A percentile compares a stretch with the other conserved stretches of the same genome.
Evolutionary conservation across 805 yeast genomes (phyloP).

Genomic region (Zygoascus biomembranicola): DNA sequence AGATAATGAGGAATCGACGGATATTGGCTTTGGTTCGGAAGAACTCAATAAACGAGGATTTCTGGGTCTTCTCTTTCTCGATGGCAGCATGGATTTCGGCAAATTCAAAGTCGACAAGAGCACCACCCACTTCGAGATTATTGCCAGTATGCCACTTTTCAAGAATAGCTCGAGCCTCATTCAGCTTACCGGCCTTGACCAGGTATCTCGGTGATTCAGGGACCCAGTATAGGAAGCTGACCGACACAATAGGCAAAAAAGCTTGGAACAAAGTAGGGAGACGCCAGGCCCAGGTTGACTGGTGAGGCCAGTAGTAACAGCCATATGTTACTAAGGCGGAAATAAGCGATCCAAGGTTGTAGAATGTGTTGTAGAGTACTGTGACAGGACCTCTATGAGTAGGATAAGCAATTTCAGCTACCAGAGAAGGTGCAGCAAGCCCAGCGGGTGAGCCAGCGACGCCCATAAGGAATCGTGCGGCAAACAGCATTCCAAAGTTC

Average conservation of each 20-base stretch:
- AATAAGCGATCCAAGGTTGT: conserved; percentile 40
- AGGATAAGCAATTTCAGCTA: conserved; percentile 10
- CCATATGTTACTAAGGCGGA: conserved; percentile 54
- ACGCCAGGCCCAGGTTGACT: conserved; percentile 48
- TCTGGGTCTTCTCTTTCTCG: conserved; percentile 3
- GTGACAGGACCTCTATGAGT: conserved; percentile 7
- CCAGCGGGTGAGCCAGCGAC: conserved; percentile 58
- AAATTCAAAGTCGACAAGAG: conserved; percentile 2
- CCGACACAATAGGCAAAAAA: conserved; percentile 52
- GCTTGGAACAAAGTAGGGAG: conserved; percentile 66
- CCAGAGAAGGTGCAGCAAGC: not conserved
- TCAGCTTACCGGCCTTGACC: conserved; percentile 41
- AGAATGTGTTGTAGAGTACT: conserved; percentile 18
- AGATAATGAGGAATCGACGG: conserved; percentile 3
- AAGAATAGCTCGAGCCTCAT: conserved; percentile 33
- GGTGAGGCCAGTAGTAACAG: conserved; percentile 36
- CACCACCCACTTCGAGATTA: conserved; percentile 10
- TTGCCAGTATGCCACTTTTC: conserved; percentile 22
- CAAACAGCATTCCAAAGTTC: conserved; percentile 53
- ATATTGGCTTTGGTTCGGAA: conserved; percentile 22
- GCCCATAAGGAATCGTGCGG: conserved; percentile 63
- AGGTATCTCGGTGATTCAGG: conserved; percentile 38
- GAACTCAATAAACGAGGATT: conserved; percentile 1
- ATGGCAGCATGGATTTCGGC: conserved; percentile 5
- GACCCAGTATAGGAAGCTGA: conserved; percentile 29